These are phyloP conservation scores for Cadophora sp. DNA, from an alignment of 2,329 filamentous ascomycete genomes.

Conservation along the genomic window DNA sequence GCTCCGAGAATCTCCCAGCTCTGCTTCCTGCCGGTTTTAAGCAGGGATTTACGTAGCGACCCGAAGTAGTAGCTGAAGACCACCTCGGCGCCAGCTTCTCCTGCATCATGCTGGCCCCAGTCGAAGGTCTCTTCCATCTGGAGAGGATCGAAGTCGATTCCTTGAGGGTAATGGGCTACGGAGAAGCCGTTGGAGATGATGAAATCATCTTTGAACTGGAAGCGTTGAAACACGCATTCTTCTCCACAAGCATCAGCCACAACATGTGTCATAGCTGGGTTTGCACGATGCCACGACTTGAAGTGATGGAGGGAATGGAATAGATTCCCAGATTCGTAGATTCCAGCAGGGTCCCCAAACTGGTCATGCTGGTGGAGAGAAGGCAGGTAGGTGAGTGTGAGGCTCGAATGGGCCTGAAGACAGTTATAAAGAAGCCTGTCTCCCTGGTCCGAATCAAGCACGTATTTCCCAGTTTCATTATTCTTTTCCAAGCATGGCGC, in stretches of 20 bases:
- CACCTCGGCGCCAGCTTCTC: constrained; percentile 30
- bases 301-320: constrained; percentile 43
- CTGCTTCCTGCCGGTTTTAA: constrained; percentile 56
- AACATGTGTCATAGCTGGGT: constrained; percentile 36
- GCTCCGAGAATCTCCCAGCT: constrained; percentile 61
- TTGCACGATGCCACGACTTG: constrained; percentile 43
- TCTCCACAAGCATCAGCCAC: constrained; percentile 44
- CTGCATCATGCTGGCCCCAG: constrained; percentile 40
- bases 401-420: constrained; percentile 37
- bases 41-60: constrained; percentile 53
- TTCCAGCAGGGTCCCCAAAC: constrained; percentile 43
- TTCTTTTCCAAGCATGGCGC: constrained; percentile 36
- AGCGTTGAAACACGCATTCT: constrained; percentile 43
- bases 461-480: constrained; percentile 33
- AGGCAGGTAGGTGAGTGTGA: constrained; percentile 39
- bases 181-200: constrained; percentile 41
- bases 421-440: constrained; percentile 44
- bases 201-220: constrained; percentile 42
- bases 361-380: constrained; percentile 42
- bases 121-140: constrained; percentile 43
- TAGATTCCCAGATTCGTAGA: constrained; percentile 42
- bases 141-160: constrained; percentile 42
- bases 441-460: constrained; percentile 39
- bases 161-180: constrained; percentile 40
- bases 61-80: constrained; percentile 52